Conservation (phyloP, 2,329 filamentous ascomycete species). For the Escovopsis sp. region DNA sequence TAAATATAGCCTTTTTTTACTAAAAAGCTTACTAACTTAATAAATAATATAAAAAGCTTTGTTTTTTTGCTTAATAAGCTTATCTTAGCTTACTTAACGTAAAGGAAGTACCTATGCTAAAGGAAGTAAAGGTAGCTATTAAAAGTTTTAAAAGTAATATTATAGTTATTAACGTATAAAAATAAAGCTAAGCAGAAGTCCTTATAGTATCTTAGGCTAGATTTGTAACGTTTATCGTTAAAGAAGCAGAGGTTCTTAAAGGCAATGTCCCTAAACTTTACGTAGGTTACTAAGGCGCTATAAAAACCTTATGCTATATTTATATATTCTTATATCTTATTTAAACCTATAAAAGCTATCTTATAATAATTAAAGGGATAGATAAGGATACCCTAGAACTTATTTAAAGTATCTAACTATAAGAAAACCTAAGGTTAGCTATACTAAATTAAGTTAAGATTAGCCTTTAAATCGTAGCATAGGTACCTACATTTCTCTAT, state of each 20-base stretch:
- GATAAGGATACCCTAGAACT: too few species aligned
- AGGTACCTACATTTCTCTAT: not conserved
- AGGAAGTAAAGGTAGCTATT: not conserved
- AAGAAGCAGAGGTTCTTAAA: too few species aligned
- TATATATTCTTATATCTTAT: slow-evolving; percentile 1
- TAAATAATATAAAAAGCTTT: slow-evolving; percentile 9
- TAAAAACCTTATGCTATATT: slow-evolving; percentile 7
- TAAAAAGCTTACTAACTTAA: slow-evolving; percentile 2
- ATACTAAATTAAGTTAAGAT: slow-evolving; percentile 3
- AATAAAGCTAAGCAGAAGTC: too few species aligned
- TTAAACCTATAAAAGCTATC: too few species aligned
- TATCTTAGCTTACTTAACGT: not conserved
- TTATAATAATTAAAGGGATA: too few species aligned
- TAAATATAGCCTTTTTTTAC: too few species aligned
- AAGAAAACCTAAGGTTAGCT: slow-evolving; percentile 1
- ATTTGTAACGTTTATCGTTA: too few species aligned
- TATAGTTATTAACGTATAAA: too few species aligned
- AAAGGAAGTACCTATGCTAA: not conserved
- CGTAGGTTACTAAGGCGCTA: slow-evolving; percentile 8
- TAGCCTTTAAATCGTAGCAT: not conserved
- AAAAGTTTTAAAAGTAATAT: too few species aligned
- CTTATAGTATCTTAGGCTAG: too few species aligned
- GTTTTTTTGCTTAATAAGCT: not conserved
- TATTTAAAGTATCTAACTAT: too few species aligned
- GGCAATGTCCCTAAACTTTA: not conserved